Evolutionary conservation across 345 rosid genomes (phyloP), one percentile per base, ranked within the genome.

Genomic region (Eucalyptus marginata): DNA sequence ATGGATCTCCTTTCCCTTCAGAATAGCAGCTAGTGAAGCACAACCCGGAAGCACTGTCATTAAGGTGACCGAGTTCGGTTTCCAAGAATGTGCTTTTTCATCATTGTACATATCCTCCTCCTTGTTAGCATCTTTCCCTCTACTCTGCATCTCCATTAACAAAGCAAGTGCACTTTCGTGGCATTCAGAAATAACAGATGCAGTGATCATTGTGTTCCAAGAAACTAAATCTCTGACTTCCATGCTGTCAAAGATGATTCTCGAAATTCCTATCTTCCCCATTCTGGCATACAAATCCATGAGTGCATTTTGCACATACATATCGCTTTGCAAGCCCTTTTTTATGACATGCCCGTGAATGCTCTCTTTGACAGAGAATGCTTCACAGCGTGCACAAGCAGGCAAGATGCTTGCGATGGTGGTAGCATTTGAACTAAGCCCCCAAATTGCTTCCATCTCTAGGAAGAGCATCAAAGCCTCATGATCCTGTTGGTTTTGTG

Each of bases 1-100:
- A 92, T 97, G 99, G 68, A 97, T 94, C 92, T 97, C 98, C 90
- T 94, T 95, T 80, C 99, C 99, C 90, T 96, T 97, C 29, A 95
- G 91, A 90, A 97, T 88, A 89, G 98, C 97, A 88, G 95, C 93
- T 88, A 96, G 92, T 66, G 96, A 93, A 76, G 96, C 98, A 86
- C 99, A 96, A 88, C 95, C 94, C 7, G 99, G 98, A 40, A 97
- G 96, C 87, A 96, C 91, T 25, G 99, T 94, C 98, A 96, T 96
- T 88, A 97, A 91, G 86, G 99, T 97, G 89, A 97, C 93, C 12
- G 95, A 94, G 91, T 95, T 97, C 29, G 98, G 99, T 90, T 91
- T 95, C 22, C 90, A 89, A 89, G 15, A 31, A 90, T n/a, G 91
- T 33, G 44, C 86, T 52, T 56, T 90, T 86, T 88, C 90, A 40